Base-by-base conservation (phyloP, 176 grass and related monocot genomes). In the Tuctoria greenei region DNA sequence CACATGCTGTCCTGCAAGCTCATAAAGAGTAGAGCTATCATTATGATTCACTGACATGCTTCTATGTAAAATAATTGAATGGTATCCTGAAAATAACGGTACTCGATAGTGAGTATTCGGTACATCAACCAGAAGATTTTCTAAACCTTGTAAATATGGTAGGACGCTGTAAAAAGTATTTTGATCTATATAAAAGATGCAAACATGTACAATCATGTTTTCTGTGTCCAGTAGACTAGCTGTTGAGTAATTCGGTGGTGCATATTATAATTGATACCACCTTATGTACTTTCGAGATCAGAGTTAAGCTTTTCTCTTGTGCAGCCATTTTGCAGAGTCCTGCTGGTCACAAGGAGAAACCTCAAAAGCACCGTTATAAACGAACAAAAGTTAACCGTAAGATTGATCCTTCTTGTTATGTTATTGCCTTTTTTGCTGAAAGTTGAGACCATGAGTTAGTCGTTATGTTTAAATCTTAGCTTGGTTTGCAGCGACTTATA, bases 341-440 rank as follows among this genome's bases (percentile, higher is more conserved):
- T 80, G 36, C 28, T 76, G 46, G 18, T 76, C 72, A 86, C 64
- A 92, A 88, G 35, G 71, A 82, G 73, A 84, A 77, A 75, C 86
- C 91, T 81, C 69, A 14, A 70, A 81, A 64, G 82, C 88, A 79
- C 81, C 86, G 91, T 28, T 97, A 97, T 77, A 61, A 79, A 31
- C 86, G 86, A 47, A 83, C 77, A 82, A 86, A 92, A 82, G 86
- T 97, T 76, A 90, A 92, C 77, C 88, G 95, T 97, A 97, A 93
- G 94, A 75, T 64, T 59, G 35, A 67, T 20, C 69, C 67, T 73
- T 46, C 52, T 52, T 70, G 14, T 76, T 50, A 50, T 6, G 66
- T 61, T 73, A 25, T 59, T 78, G 34, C 24, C 64, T 55, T 21
- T 59, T 47, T 41, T 54, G 41, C 67, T 62, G 8, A 72, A 20